Evolutionary conservation across 495 filamentous ascomycete genomes (phyloP).

Genomic region (Copromyces sp.): DNA sequence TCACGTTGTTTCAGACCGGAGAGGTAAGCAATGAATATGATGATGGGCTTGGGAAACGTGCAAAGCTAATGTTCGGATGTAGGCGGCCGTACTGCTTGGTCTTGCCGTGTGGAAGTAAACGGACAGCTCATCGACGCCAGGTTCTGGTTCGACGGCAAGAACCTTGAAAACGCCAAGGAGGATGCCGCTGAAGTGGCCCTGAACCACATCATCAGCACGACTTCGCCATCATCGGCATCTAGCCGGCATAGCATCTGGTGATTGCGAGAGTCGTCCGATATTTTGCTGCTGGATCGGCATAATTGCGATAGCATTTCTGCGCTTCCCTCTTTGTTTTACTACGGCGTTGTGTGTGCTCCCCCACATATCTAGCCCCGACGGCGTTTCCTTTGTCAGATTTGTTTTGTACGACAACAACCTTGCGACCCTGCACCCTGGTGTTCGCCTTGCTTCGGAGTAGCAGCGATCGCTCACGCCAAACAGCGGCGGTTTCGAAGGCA

Average conservation of each 20-base stretch:
- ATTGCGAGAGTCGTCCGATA: not conserved
- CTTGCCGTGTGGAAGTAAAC: constrained; percentile 54
- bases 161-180: constrained; percentile 78
- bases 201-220: constrained; percentile 28
- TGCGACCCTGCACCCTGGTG: not conserved
- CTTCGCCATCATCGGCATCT: constrained; percentile 13
- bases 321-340: not conserved
- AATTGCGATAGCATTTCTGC: not conserved
- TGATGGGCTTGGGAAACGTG: not conserved
- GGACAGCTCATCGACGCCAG: constrained; percentile 51
- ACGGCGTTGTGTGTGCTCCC: not conserved
- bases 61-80: not conserved
- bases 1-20: constrained; percentile 66
- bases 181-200: constrained; percentile 77
- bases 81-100: constrained; percentile 93
- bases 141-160: constrained; percentile 87
- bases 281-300: not conserved
- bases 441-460: not conserved
- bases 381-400: not conserved
- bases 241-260: constrained; percentile 9
- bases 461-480: not conserved
- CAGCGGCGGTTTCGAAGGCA: not conserved
- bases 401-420: not conserved
- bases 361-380: not conserved
- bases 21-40: constrained; percentile 44